These are phyloP conservation scores for Sporisorium scitamineum DNA, from an alignment of 1,284 basidiomycete genomes.

Conservation along the genomic window DNA sequence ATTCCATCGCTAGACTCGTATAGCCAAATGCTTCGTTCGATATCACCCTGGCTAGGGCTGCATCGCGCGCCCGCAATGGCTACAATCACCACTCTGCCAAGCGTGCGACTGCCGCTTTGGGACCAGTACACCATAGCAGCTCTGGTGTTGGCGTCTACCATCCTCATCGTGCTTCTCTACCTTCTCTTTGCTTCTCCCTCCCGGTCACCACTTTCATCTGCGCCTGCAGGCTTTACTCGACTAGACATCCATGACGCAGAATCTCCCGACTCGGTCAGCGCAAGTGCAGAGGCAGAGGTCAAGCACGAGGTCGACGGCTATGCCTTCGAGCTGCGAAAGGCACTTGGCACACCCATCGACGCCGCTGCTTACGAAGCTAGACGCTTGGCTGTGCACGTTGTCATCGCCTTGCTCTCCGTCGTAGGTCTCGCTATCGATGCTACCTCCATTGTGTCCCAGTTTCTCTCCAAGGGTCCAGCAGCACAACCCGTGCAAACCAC, in stretches of 20 bases:
- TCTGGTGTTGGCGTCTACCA: background rate
- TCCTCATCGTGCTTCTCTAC: constrained; percentile 14
- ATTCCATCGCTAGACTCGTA: background rate
- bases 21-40: constrained; percentile 22
- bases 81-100: background rate
- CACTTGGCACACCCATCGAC: constrained; percentile 25
- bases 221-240: constrained; percentile 5
- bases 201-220: background rate
- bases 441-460: constrained; percentile 13
- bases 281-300: background rate
- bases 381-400: constrained; percentile 17
- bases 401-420: constrained; percentile 22
- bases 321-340: constrained; percentile 16
- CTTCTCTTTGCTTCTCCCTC: constrained; percentile 1
- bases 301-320: constrained; percentile 30
- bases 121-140: constrained; percentile 23
- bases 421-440: constrained; percentile 31
- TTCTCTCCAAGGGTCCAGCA: background rate
- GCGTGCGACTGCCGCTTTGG: background rate
- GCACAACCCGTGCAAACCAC: background rate
- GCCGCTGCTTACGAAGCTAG: constrained; percentile 7
- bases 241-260: background rate
- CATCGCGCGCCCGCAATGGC: background rate
- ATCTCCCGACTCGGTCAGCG: background rate
- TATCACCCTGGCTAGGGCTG: constrained; percentile 6